Conservation (phyloP, 2,329 filamentous ascomycete species). For the Claviceps digitariae region DNA sequence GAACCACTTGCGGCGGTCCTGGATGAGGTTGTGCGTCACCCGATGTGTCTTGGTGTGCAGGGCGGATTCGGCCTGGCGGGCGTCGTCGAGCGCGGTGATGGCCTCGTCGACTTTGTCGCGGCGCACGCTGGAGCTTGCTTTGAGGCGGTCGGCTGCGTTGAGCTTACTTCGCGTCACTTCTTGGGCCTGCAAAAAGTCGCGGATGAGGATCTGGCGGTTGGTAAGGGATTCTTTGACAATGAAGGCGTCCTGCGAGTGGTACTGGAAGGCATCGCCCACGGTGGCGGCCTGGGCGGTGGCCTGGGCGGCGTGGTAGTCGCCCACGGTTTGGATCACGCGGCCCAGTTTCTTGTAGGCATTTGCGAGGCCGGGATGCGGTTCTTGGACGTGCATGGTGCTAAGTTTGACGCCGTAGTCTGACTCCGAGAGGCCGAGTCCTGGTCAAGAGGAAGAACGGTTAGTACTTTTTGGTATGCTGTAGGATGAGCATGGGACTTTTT, state of each 20-base stretch:
- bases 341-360: slow-evolving; percentile 93
- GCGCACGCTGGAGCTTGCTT: slow-evolving; percentile 72
- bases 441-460: neutral
- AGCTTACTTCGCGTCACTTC: slow-evolving; percentile 71
- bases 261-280: slow-evolving; percentile 82
- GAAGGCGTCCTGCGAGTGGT: slow-evolving; percentile 90
- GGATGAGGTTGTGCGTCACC: slow-evolving; percentile 77
- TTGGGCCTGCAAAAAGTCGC: slow-evolving; percentile 85
- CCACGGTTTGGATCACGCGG: slow-evolving; percentile 82
- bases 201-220: slow-evolving; percentile 90
- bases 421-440: slow-evolving; percentile 81
- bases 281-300: slow-evolving; percentile 94
- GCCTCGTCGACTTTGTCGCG: slow-evolving; percentile 96
- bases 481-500: neutral
- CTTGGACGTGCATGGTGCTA: slow-evolving; percentile 73
- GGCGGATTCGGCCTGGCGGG: slow-evolving; percentile 65
- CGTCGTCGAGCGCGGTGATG: slow-evolving; percentile 81
- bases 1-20: slow-evolving; percentile 88
- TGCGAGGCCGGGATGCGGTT: slow-evolving; percentile 74
- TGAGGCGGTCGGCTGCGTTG: slow-evolving; percentile 76
- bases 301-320: slow-evolving; percentile 92
- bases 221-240: slow-evolving; percentile 97
- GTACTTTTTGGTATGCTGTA: too few relatives aligned
- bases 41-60: slow-evolving; percentile 75
- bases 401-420: slow-evolving; percentile 89